Conservation (phyloP, 2,329 filamentous ascomycete genomes). For the Dactylellina haptotyla region DNA sequence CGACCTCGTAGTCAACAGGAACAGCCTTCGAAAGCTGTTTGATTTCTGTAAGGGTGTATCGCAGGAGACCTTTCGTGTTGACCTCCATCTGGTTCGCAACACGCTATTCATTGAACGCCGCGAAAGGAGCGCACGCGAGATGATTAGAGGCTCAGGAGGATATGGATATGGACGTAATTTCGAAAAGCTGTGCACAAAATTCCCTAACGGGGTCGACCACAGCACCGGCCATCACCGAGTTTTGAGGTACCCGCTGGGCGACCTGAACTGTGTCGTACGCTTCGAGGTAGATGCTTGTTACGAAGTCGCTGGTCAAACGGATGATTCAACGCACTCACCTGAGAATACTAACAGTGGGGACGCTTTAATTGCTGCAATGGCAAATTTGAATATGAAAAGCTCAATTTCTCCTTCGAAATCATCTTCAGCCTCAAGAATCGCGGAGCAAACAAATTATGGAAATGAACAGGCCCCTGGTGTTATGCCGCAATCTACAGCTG, state of each 20-base stretch:
- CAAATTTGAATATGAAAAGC: conserved; percentile 30
- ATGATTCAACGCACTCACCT: neutral
- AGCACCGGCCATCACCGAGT: conserved; percentile 57
- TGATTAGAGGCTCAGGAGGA: conserved; percentile 27
- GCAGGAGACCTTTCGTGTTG: conserved; percentile 59
- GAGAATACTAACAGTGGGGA: neutral
- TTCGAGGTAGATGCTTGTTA: conserved; percentile 59
- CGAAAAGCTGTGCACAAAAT: conserved; percentile 58
- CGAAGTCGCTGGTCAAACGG: conserved; percentile 9
- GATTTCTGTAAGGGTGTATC: conserved; percentile 57
- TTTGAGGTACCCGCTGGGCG: conserved; percentile 57
- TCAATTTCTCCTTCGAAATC: neutral
- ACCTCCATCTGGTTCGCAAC: conserved; percentile 59
- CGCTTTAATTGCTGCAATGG: conserved; percentile 13
- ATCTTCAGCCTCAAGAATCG: neutral
- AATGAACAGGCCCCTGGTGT: neutral
- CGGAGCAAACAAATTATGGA: neutral
- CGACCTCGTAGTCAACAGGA: conserved; percentile 59
- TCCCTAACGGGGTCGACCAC: conserved; percentile 53
- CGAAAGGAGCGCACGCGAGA: conserved; percentile 54
- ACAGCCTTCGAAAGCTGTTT: conserved; percentile 58
- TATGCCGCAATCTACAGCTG: conserved; percentile 42
- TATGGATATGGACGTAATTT: conserved; percentile 60
- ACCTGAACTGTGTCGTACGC: conserved; percentile 57
- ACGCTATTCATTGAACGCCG: conserved; percentile 60